Base-by-base conservation (phyloP, 768 basidiomycete genomes). In the Boletus reticulatus region DNA sequence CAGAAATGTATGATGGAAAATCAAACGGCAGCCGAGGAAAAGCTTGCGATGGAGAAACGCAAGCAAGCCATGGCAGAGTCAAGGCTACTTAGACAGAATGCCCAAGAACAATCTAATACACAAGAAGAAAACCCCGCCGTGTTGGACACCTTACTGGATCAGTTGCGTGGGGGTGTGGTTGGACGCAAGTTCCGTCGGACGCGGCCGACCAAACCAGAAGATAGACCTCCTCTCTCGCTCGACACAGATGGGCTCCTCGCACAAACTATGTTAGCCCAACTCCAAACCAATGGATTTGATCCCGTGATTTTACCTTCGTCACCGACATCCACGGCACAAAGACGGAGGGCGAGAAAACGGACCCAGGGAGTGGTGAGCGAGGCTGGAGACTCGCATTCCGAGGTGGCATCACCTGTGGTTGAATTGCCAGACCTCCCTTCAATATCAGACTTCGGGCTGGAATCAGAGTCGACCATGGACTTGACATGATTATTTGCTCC, bases 1-100 rank as follows among this genome's bases (percentile, higher is more conserved):
- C 62, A 95, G 94, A 95, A 94, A 89, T 95, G 92, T 70, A 89
- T 89, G 69, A 54, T 68, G 16, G 90, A 94, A 39, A 97, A 97
- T 67, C 81, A 84, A 64, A 81, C 82, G 0, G 77, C 81, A 14
- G 84, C 84, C 0, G 89, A 94, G 59, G 89, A 94, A 65, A 84
- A 80, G 53, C 65, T 76, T 32, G 84, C 86, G 0, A 61, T 78
- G 48, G 85, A 92, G 72, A 86, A 81, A 66, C 84, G 94, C 49
- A 85, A 80, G 57, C 83, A 82, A 59, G 80, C 81, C 9, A 77
- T 81, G 48, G 87, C 91, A 61, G 84, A 88, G 58, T 76, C 74
- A n/a, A 82, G 76, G 66, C 75, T 79, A 34, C 80, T 72, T 47
- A 82, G 83, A 47, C 78, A 78, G 68, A 84, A 82, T 62, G 75